phyloP scores from a whole-genome alignment of 1,139 yeast species.

The Zhuliangozyma blackwelliae region DNA sequence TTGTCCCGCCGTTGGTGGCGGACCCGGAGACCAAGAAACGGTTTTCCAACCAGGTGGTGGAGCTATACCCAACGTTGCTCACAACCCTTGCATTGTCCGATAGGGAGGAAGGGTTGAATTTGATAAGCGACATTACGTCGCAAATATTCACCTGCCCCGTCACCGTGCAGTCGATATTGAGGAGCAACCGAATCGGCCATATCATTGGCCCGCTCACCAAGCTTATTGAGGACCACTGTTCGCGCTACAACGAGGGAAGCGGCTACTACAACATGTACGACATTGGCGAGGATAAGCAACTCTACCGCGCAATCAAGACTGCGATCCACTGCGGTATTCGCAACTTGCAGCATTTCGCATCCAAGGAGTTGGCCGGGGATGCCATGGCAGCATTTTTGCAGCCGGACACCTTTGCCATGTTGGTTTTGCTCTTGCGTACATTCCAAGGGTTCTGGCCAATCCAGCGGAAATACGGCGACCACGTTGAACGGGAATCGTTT shows the following conservation, averaged over 20 bases:
- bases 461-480: slow-evolving; percentile 61
- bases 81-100: slow-evolving; percentile 48
- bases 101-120: slow-evolving; percentile 60
- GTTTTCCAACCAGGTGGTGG: slow-evolving; percentile 51
- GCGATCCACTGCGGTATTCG: slow-evolving; percentile 35
- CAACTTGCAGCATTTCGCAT: slow-evolving; percentile 42
- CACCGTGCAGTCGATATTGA: slow-evolving; percentile 41
- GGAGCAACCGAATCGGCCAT: slow-evolving; percentile 31
- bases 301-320: slow-evolving; percentile 19
- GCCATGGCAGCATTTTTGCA: slow-evolving; percentile 20
- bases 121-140: slow-evolving; percentile 49
- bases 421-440: slow-evolving; percentile 39
- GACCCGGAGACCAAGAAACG: slow-evolving; percentile 40
- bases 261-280: slow-evolving; percentile 30
- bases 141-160: slow-evolving; percentile 68
- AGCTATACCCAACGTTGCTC: slow-evolving; percentile 52
- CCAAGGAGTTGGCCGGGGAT: slow-evolving; percentile 22
- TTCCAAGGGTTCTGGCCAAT: slow-evolving; percentile 60
- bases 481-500: slow-evolving; percentile 54
- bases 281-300: slow-evolving; percentile 14
- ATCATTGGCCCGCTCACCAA: slow-evolving; percentile 46
- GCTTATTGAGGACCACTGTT: slow-evolving; percentile 39
- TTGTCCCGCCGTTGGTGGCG: slow-evolving; percentile 54
- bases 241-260: slow-evolving; percentile 17
- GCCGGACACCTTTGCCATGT: slow-evolving; percentile 30